Evolutionary conservation across 208 protist species (phyloP).

Genomic region (Wallacemonas collosoma): DNA sequence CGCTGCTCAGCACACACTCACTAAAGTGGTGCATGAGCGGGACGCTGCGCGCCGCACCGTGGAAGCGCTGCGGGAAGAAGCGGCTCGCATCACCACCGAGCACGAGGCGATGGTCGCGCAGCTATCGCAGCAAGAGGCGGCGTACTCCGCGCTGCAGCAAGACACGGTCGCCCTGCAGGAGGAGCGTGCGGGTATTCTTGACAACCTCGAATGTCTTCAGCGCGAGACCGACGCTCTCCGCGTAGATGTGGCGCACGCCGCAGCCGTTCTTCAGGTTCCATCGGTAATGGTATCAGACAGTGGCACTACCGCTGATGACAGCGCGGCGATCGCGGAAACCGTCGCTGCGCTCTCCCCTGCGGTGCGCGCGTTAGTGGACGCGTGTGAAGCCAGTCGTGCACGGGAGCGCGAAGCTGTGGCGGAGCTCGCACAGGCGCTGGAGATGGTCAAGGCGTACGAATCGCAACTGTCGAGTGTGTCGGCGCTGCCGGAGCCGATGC

Average conservation of each 20-base stretch:
- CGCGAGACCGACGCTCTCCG: neutral
- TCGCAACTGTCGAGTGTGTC: neutral
- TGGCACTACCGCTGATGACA: too few relatives aligned
- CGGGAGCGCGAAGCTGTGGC: constrained; percentile 4
- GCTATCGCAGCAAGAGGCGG: constrained; percentile 2
- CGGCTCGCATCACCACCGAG: neutral
- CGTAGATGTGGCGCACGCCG: neutral
- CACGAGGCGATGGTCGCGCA: neutral
- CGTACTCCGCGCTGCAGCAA: constrained; percentile 11
- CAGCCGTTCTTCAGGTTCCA: neutral
- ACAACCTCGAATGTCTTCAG: neutral
- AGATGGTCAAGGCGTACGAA: neutral
- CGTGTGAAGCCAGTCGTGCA: constrained; percentile 6
- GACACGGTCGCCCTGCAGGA: constrained; percentile 5
- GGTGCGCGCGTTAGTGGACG: neutral
- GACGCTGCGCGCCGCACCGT: neutral
- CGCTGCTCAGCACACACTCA: neutral
- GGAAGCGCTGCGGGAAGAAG: neutral
- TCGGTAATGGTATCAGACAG: neutral
- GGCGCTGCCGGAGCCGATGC: neutral
- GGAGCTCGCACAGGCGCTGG: constrained; percentile 3
- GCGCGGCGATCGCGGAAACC: too few relatives aligned
- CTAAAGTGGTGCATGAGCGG: constrained; percentile 13
- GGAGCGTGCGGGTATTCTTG: neutral
- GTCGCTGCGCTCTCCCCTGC: neutral